Conservation (phyloP, 78 protist species). For the Dictyostelium intermedium region DNA sequence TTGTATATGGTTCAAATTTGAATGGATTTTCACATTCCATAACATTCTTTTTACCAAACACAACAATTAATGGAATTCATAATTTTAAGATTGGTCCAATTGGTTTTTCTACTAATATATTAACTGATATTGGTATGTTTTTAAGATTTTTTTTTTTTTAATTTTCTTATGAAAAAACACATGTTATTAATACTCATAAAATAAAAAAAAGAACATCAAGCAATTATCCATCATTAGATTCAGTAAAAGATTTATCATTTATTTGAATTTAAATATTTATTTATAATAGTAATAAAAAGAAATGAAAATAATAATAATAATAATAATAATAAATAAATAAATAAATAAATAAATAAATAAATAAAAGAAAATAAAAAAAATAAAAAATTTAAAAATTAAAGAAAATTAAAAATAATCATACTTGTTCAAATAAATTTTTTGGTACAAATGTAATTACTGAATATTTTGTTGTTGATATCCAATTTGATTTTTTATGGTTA, state of each 20-base stretch:
- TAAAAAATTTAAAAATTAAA: background rate
- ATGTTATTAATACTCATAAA: too few relatives aligned
- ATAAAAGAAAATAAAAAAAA: background rate
- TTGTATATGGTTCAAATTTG: background rate
- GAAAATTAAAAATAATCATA: background rate
- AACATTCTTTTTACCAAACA: background rate
- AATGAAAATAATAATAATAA: background rate
- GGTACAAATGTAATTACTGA: constrained; percentile 69
- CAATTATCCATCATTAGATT: background rate
- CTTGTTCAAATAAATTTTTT: constrained; percentile 79
- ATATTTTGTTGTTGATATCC: constrained; percentile 80
- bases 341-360: background rate
- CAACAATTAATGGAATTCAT: too few relatives aligned
- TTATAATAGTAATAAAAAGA: too few relatives aligned
- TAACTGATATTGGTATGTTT: too few relatives aligned
- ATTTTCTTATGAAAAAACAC: too few relatives aligned
- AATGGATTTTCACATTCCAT: background rate
- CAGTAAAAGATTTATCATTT: background rate
- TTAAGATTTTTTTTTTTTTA: too few relatives aligned
- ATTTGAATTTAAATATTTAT: background rate
- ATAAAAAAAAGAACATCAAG: too few relatives aligned
- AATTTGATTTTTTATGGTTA: background rate
- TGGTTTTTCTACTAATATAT: too few relatives aligned
- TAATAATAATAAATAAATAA: background rate
- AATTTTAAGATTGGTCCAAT: too few relatives aligned